Evolutionary conservation across 2,329 filamentous ascomycete genomes (phyloP), one percentile per base, ranked within the genome.

Genomic region (Talaromyces sp.): DNA sequence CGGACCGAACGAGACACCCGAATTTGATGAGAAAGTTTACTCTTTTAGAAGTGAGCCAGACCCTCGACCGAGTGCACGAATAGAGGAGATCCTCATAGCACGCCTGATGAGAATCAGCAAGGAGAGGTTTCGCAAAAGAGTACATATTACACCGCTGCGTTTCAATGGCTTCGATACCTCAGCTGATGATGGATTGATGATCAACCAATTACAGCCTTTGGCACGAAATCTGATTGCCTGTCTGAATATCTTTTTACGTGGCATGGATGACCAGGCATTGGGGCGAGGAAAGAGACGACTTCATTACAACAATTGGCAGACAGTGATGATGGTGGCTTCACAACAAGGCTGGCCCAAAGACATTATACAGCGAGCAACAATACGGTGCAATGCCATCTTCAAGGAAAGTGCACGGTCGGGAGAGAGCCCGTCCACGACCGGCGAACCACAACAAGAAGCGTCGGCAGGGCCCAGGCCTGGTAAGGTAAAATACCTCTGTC

Each of bases 251-350:
- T 23, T 57, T 5, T 21, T 57, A 28, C 33, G 21, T 14, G 54
- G 54, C 11, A 57, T 57, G 37, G 31, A 25, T 18, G 11, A 57
- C 2, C 21, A 57, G 35, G 35, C 54, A 31, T 18, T 25, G 25
- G 54, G 25, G 21, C 54, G 54, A n/a, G 35, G 35, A 18, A 40
- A 37, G 37, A 57, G 21, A 21, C 23, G 54, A 12, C 33, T 35
- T 5, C n/a, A 37, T 31, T 37, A 39, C 54, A 57, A 42, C 21
- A 37, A 57, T 5, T 57, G 54, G 54, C 21, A 57, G 14, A 57
- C 54, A 28, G 54, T 57, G 16, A 57, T 57, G 25, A 35, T 39
- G 21, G 21, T 57, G 18, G 54, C 37, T 57, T 57, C 54, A 18
- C 54, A 57, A 7, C 54, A 42, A 18, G 54, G 54, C 4, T 57